Conservation (phyloP, 2,329 filamentous ascomycete species). For the Pseudogymnoascus sp. region DNA sequence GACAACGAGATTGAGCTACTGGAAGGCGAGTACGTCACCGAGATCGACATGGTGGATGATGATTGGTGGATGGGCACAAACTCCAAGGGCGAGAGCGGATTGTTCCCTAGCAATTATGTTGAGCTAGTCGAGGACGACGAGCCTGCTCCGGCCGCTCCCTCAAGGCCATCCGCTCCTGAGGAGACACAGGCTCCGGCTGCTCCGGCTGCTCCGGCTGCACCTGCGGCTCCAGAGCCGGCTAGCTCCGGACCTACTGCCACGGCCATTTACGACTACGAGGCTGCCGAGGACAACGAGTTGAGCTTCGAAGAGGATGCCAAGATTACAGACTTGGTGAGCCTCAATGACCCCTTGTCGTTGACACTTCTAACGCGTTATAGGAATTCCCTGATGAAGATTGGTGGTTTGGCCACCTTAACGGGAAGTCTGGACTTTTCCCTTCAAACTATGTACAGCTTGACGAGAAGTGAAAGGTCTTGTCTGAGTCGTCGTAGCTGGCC, state of each 20-base stretch:
- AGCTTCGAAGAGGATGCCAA: conserved; percentile 86
- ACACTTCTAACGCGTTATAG: conserved; percentile 31
- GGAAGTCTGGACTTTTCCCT: conserved; percentile 75
- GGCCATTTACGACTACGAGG: conserved; percentile 92
- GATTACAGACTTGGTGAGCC: conserved; percentile 66
- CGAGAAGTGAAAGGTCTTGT: conserved; percentile 16
- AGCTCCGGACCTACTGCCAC: conserved; percentile 56
- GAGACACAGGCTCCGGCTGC: conserved; percentile 23
- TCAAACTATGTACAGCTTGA: conserved; percentile 58
- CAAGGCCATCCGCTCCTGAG: conserved; percentile 25
- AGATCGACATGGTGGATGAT: conserved; percentile 95
- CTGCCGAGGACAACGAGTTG: conserved; percentile 81
- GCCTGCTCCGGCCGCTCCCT: conserved; percentile 25
- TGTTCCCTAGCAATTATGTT: conserved; percentile 97
- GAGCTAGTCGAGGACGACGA: conserved; percentile 64
- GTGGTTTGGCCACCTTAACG: conserved; percentile 87
- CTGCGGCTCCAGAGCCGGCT: conserved; percentile 28
- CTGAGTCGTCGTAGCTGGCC: neutral
- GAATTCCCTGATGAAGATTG: conserved; percentile 98
- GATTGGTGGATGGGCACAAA: conserved; percentile 99
- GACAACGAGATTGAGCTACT: conserved; percentile 90
- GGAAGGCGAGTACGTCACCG: conserved; percentile 79
- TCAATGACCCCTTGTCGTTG: neutral
- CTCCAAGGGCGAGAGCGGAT: conserved; percentile 67
- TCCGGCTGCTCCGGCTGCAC: conserved; percentile 24